Percentiles rank a stretch among this genome's conserved stretches.
These are phyloP conservation scores for Bipolaris sorokiniana DNA, from an alignment of 2,329 filamentous ascomycete species.

Conservation along the genomic window DNA sequence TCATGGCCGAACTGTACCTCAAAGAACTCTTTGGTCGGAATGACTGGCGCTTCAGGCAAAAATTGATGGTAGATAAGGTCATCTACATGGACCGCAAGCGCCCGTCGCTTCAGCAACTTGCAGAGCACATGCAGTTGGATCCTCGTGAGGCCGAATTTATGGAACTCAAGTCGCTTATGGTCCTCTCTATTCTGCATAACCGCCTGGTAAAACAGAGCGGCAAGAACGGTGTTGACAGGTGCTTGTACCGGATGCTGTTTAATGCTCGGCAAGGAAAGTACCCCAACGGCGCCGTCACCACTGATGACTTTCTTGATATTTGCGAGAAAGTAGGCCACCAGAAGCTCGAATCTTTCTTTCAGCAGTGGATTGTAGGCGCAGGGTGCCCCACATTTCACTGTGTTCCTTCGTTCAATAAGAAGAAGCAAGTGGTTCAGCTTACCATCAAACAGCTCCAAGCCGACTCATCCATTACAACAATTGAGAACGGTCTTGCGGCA, in stretches of 20 bases:
- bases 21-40: slow-evolving; percentile 91
- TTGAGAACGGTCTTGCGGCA: slow-evolving; percentile 62
- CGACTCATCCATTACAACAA: slow-evolving; percentile 33
- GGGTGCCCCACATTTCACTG: slow-evolving; percentile 90
- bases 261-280: slow-evolving; percentile 85
- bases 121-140: slow-evolving; percentile 77
- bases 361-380: slow-evolving; percentile 87
- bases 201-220: slow-evolving; percentile 87
- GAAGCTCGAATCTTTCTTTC: slow-evolving; percentile 88
- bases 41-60: slow-evolving; percentile 89
- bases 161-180: slow-evolving; percentile 84
- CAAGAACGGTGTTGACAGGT: slow-evolving; percentile 80
- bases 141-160: slow-evolving; percentile 89
- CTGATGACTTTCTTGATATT: slow-evolving; percentile 76
- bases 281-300: slow-evolving; percentile 71
- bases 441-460: slow-evolving; percentile 71
- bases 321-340: slow-evolving; percentile 90
- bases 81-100: slow-evolving; percentile 81
- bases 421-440: slow-evolving; percentile 93
- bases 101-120: slow-evolving; percentile 81
- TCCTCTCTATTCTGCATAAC: slow-evolving; percentile 92
- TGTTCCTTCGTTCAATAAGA: slow-evolving; percentile 94
- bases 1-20: slow-evolving; percentile 94
- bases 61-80: slow-evolving; percentile 79
- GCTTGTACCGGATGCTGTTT: slow-evolving; percentile 84